Evolutionary conservation across 1,284 basidiomycete species (phyloP).

Genomic region (Coniferiporia weirii): DNA sequence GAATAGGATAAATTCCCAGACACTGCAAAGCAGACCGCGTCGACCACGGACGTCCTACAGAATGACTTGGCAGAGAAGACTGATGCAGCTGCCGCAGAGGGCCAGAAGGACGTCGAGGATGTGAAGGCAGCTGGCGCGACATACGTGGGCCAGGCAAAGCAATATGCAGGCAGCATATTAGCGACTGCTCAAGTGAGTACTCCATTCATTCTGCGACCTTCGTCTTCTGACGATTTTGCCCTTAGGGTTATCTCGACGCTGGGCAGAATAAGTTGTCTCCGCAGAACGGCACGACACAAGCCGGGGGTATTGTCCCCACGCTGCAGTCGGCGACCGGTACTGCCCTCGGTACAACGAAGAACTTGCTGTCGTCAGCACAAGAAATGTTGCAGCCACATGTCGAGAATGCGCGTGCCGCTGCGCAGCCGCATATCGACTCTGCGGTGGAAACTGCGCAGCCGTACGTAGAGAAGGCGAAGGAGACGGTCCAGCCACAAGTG

Average conservation of each 20-base stretch:
- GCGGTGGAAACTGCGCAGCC: constrained; percentile 22
- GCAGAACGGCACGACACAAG: constrained; percentile 17
- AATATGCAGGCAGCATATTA: constrained; percentile 38
- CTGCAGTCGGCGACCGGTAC: constrained; percentile 32
- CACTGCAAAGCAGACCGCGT: constrained; percentile 35
- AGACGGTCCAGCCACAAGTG: constrained; percentile 23
- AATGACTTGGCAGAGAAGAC: constrained; percentile 38
- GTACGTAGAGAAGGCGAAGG: constrained; percentile 25
- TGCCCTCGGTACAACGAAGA: constrained; percentile 36
- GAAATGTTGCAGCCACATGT: constrained; percentile 32
- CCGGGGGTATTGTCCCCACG: constrained; percentile 26
- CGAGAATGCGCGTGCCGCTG: constrained; percentile 24
- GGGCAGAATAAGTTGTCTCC: constrained; percentile 16
- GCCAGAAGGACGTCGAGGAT: constrained; percentile 42
- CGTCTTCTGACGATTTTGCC: not conserved
- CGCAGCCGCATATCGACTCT: constrained; percentile 27
- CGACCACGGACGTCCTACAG: constrained; percentile 42
- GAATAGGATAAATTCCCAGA: constrained; percentile 39
- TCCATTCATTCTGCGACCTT: not conserved
- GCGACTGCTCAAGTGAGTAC: constrained; percentile 47
- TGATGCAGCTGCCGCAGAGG: constrained; percentile 49
- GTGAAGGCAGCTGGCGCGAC: constrained; percentile 38
- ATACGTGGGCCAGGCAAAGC: constrained; percentile 51
- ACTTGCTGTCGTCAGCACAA: constrained; percentile 32
- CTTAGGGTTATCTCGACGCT: constrained; percentile 18